These are phyloP conservation scores for Dipodascopsis tothii DNA, from an alignment of 805 yeast genomes.

Conservation along the genomic window DNA sequence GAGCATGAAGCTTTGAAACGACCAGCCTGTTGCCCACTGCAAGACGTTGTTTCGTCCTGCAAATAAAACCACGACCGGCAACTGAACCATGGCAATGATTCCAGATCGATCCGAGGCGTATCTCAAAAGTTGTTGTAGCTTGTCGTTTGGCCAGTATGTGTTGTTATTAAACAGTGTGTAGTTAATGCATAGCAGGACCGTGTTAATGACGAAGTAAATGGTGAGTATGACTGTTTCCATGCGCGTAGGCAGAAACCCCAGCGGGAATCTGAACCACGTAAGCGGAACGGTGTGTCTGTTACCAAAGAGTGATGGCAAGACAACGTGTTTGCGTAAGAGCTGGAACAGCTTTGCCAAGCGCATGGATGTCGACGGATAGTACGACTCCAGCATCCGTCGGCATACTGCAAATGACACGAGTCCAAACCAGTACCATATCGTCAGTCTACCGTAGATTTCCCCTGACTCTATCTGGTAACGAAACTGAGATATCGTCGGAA, in stretches of 20 bases:
- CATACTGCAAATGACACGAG: slow-evolving; percentile 1
- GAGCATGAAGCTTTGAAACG: slow-evolving; percentile 51
- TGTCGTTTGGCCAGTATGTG: slow-evolving; percentile 4
- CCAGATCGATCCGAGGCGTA: slow-evolving; percentile 25
- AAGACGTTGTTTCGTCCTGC: slow-evolving; percentile 72
- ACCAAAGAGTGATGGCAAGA: slow-evolving; percentile 10
- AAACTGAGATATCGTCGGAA: not conserved
- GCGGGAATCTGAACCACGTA: slow-evolving; percentile 5
- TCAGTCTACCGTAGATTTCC: slow-evolving; percentile 5
- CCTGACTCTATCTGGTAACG: slow-evolving; percentile 1
- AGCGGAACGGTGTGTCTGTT: slow-evolving; percentile 24
- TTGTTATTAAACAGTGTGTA: not conserved
- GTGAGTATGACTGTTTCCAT: slow-evolving; percentile 4
- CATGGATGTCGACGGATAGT: no score
- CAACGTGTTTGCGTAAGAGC: not conserved
- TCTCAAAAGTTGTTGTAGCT: not conserved
- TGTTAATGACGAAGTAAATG: slow-evolving; percentile 1
- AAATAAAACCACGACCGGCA: slow-evolving; percentile 54
- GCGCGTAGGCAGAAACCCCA: slow-evolving; percentile 5
- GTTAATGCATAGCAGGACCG: slow-evolving; percentile 8
- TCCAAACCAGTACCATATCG: slow-evolving; percentile 7
- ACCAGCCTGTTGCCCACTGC: slow-evolving; percentile 53
- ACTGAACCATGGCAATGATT: slow-evolving; percentile 18
- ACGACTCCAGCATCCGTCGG: no score
- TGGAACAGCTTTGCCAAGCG: no score